Evolutionary conservation across 1,284 basidiomycete genomes (phyloP), one percentile per base, ranked within the genome.

Genomic region (Porodaedalea pini): DNA sequence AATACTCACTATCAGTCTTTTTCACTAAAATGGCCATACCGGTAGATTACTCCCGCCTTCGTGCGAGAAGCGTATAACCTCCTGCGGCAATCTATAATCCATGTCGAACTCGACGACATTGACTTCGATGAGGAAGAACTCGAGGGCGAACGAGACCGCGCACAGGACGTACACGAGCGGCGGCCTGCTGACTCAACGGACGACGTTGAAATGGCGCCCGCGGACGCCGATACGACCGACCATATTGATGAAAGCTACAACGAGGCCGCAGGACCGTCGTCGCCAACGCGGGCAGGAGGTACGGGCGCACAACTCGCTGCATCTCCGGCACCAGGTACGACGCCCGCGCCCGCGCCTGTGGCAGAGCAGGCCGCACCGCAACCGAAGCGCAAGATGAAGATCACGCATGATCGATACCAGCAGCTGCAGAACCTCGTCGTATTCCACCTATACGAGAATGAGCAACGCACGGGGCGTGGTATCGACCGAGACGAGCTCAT

Each of bases 41-140:
- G 25, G 31, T 64, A 93, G 88, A 97, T 98, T 64, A 90, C 83
- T 0, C 94, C 95, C 0, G 87, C 82, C 0, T 98, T 97, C 69
- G 97, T 99, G 15, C 85, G 92, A 29, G 97, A 99, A 73, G 96
- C 97, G 1, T 98, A 93, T 73, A 87, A 85, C 27, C 85, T 99
- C 11, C 78, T 99, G 19, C 85, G 92, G 36, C 94, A 98, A 71
- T 98, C 95, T 2, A 99, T 99, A 73, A 98, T 99, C 66, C 97
- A 99, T 68, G 96, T 99, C 62, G 97, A 99, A 70, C 94, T 98
- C 73, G 97, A 99, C 68, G 96, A 99, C 66, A 90, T 99, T 68
- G 93, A 95, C 69, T 92, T 99, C 68, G 96, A 98, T 67, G 94
- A 97, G 62, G 94, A 97, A 68, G 93, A 94, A 54, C 77, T 83